A percentile compares a stretch with the other conserved stretches of the same genome.
Evolutionary conservation across 768 basidiomycete species (phyloP).

Genomic region (Chlorophyllum brunneum): DNA sequence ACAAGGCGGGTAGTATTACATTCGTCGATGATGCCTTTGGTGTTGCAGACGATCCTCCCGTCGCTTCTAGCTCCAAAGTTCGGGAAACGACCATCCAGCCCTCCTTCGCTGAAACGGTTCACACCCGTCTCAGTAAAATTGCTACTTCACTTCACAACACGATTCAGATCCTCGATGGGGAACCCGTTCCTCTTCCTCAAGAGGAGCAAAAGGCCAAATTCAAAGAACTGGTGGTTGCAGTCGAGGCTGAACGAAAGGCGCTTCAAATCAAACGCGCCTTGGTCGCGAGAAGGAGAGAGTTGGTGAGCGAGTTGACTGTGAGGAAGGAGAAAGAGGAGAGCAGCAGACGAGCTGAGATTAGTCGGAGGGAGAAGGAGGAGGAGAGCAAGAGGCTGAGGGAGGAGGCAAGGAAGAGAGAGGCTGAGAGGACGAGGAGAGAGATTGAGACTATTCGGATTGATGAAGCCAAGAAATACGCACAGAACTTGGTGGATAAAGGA

Average conservation of each 20-base stretch:
- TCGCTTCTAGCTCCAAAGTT: constrained; percentile 20
- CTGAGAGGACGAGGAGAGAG: constrained; percentile 65
- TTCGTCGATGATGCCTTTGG: constrained; percentile 80
- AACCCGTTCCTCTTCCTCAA: constrained; percentile 33
- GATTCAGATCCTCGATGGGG: constrained; percentile 50
- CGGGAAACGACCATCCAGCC: constrained; percentile 56
- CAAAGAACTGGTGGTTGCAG: constrained; percentile 54
- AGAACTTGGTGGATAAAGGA: constrained; percentile 77
- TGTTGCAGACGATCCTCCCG: constrained; percentile 33
- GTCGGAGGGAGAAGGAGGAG: constrained; percentile 65
- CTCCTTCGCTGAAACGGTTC: constrained; percentile 65
- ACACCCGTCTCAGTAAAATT: constrained; percentile 74
- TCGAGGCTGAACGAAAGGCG: constrained; percentile 74
- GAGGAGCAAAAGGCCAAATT: constrained; percentile 61
- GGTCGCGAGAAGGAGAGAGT: constrained; percentile 79
- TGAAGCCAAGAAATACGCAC: constrained; percentile 87
- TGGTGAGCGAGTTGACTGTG: constrained; percentile 77
- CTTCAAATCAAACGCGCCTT: constrained; percentile 73
- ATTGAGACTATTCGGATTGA: constrained; percentile 75
- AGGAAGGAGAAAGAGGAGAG: constrained; percentile 90
- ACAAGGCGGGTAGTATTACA: constrained; percentile 77
- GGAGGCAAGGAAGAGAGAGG: constrained; percentile 59
- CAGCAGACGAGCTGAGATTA: constrained; percentile 67
- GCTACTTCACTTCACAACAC: constrained; percentile 72
- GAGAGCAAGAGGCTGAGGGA: constrained; percentile 58